These are phyloP conservation scores for Leishmania gerbilli DNA, from an alignment of 208 protist species.

Conservation along the genomic window DNA sequence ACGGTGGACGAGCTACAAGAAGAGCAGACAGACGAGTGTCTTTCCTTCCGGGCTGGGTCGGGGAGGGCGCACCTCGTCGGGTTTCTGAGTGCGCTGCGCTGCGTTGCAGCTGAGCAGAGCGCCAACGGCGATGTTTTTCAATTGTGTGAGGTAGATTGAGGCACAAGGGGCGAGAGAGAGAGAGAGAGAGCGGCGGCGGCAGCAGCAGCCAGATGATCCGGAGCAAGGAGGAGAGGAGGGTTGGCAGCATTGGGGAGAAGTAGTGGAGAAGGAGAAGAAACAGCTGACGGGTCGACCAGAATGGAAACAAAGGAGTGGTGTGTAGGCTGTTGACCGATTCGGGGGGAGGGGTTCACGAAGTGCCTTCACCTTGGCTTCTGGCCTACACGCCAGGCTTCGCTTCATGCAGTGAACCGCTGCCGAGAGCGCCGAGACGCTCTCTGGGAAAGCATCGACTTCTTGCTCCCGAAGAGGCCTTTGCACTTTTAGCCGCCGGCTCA, in stretches of 20 bases:
- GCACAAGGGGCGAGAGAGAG: background rate
- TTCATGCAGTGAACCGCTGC: background rate
- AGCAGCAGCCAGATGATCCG: background rate
- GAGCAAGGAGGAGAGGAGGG: background rate
- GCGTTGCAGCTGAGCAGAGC: background rate
- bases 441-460: background rate
- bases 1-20: background rate
- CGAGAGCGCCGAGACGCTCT: background rate
- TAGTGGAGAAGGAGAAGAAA: background rate
- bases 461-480: background rate
- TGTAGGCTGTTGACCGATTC: background rate
- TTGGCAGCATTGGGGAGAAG: too few species aligned
- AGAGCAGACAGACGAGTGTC: background rate
- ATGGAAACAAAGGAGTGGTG: background rate
- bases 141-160: background rate
- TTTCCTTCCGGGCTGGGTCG: background rate
- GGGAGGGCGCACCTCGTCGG: background rate
- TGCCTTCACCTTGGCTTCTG: background rate
- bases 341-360: background rate
- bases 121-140: background rate
- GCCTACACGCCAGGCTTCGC: background rate
- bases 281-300: background rate
- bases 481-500: background rate
- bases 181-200: too few species aligned
- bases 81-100: background rate